phyloP scores from a whole-genome alignment of 352 stramenopile genomes.

The Globisporangium cederbergense region DNA sequence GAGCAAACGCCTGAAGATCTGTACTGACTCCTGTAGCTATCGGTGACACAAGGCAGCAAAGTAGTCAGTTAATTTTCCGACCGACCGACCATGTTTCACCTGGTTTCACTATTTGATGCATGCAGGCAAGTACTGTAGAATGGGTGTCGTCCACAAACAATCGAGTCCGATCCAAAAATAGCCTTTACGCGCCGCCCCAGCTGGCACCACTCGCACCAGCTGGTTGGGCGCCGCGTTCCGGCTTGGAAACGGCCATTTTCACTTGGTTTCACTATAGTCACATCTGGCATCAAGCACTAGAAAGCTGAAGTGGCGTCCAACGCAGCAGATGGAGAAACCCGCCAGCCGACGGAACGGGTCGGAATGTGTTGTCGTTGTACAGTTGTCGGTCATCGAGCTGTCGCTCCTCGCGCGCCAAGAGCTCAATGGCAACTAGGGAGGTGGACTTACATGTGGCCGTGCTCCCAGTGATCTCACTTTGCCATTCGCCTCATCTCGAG shows the following conservation, averaged over 20 bases:
- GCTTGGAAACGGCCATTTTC: not conserved
- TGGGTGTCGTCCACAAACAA: not conserved
- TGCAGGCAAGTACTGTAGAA: not conserved
- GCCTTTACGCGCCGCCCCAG: slow-evolving; percentile 12
- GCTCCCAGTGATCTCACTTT: slow-evolving; percentile 12
- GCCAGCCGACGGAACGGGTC: not conserved
- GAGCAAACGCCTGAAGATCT: not conserved
- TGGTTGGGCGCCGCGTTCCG: slow-evolving; percentile 4
- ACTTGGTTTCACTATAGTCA: slow-evolving; percentile 7
- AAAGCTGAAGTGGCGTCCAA: slow-evolving; percentile 11
- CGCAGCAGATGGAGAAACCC: not conserved
- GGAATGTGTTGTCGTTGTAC: not conserved
- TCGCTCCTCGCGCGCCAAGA: not conserved
- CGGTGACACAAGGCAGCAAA: not conserved
- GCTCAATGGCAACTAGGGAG: not conserved
- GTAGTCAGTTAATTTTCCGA: slow-evolving; percentile 6
- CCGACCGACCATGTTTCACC: not conserved
- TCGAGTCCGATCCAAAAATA: not conserved
- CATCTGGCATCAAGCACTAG: not conserved
- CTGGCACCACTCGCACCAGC: not conserved
- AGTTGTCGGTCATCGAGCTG: not conserved
- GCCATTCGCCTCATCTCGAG: slow-evolving; percentile 11
- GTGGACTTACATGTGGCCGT: not conserved
- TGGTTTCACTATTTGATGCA: slow-evolving; percentile 4
- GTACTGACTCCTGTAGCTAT: slow-evolving; percentile 5